Evolutionary conservation across 306 rosid genomes (phyloP), one percentile per base, ranked within the genome.

Genomic region (Cucurbita moschata): DNA sequence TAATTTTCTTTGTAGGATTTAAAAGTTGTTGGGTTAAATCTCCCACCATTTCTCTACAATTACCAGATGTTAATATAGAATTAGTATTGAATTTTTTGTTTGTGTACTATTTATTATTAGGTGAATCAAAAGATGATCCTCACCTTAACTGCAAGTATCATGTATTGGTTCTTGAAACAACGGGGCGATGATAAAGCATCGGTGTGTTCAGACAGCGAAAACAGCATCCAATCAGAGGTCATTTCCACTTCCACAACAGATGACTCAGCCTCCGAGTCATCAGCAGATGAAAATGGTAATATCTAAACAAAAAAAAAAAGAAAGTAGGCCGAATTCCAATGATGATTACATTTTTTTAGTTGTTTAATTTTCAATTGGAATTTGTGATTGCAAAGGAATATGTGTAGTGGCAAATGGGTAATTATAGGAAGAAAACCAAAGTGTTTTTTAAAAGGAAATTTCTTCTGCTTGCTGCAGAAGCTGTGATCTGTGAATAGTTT

Each of bases 41-140:
- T 40, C 43, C 7, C 43, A 4, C 43, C 43, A 40, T 40, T 0
- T 40, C 43, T 40, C 43, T 40, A 40, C 7, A 40, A 40, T 5
- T 40, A 40, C 43, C 43, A 40, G 7, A 15, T 18, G 8, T 54
- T 54, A 1, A 54, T 1, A 1, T 0, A 16, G 0, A 3, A 12
- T 59, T 26, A 59, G 0, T 59, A 16, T 62, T 62, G 7, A 37
- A 61, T 37, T 4, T 13, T 5, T 23, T 23, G 12, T 63, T 35
- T 63, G 0, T 39, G 4, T 37, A 37, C 1, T 18, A n/a, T 23
- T 23, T 19, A 19, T 19, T 19, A 23, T 65, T 82, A 93, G 99
- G 99, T 94, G 81, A 94, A 94, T 75, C 97, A 89, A 84, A 94
- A 94, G 86, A 94, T 94, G 99, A 89, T 94, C 82, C 99, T 94